These are phyloP conservation scores for Calocybe gambosa DNA, from an alignment of 1,284 basidiomycete genomes.

Conservation along the genomic window DNA sequence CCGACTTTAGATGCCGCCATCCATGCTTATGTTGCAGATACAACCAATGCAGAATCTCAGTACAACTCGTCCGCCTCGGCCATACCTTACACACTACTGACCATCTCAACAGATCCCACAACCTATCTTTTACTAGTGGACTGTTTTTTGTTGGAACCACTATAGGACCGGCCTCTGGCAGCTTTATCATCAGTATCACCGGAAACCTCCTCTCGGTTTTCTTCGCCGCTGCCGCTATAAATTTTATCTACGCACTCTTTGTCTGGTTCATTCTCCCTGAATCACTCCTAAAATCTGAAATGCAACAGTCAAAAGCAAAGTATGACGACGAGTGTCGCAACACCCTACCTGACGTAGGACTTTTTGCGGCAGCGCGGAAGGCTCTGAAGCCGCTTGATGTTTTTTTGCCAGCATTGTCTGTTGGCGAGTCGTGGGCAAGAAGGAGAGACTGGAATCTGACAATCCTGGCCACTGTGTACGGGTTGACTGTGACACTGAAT, in stretches of 20 bases:
- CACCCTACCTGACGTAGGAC: slow-evolving; percentile 18
- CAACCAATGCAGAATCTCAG: slow-evolving; percentile 44
- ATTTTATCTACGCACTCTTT: slow-evolving; percentile 44
- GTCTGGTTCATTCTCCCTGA: slow-evolving; percentile 69
- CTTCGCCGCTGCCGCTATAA: slow-evolving; percentile 50
- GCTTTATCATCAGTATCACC: slow-evolving; percentile 55
- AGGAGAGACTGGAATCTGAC: slow-evolving; percentile 68
- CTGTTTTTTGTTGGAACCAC: slow-evolving; percentile 63
- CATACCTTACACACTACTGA: slow-evolving; percentile 1
- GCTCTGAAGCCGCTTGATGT: slow-evolving; percentile 58
- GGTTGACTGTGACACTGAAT: slow-evolving; percentile 46
- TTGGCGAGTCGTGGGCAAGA: slow-evolving; percentile 21
- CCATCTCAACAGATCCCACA: slow-evolving; percentile 38
- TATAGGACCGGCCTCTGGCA: slow-evolving; percentile 68
- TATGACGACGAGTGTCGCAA: slow-evolving; percentile 32
- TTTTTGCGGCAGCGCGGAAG: slow-evolving; percentile 26
- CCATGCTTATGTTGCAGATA: slow-evolving; percentile 63
- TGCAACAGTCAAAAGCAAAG: slow-evolving; percentile 28
- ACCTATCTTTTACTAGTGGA: slow-evolving; percentile 60
- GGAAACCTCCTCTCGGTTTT: slow-evolving; percentile 61
- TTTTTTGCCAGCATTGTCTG: slow-evolving; percentile 45
- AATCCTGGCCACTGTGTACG: slow-evolving; percentile 51
- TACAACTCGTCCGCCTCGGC: slow-evolving; percentile 15
- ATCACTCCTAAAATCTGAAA: slow-evolving; percentile 49
- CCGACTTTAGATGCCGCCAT: slow-evolving; percentile 42